phyloP scores from a whole-genome alignment of 305 asterid genomes.

The Solanum hybrid region DNA sequence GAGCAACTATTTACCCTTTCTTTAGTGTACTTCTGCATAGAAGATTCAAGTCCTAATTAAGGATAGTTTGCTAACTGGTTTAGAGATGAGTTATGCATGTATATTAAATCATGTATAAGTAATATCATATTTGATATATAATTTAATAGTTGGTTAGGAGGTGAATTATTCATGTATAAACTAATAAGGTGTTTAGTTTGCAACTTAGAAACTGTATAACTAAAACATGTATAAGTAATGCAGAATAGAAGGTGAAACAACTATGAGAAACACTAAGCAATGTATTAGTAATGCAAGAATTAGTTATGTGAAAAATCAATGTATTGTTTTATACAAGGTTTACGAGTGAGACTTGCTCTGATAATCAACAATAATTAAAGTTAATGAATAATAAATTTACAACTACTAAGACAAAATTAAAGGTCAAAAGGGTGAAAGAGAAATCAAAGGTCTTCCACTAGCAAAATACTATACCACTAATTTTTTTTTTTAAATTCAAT shows the following conservation, averaged over 20 bases:
- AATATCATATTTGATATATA: neutral
- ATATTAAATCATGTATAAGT: neutral
- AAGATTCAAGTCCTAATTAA: neutral
- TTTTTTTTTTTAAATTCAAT: neutral
- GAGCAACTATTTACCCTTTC: neutral
- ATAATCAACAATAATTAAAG: neutral
- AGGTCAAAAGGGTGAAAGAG: neutral
- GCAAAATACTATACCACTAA: neutral
- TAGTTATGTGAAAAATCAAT: neutral
- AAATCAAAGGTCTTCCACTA: neutral
- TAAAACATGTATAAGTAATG: neutral
- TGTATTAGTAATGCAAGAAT: neutral
- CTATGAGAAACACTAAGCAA: neutral
- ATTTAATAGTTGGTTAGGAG: neutral
- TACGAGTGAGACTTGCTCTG: neutral
- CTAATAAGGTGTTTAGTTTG: neutral
- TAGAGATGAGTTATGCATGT: neutral
- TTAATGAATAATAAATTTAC: neutral
- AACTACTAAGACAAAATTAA: neutral
- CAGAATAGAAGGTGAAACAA: neutral
- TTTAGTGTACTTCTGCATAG: neutral
- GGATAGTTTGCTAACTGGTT: neutral
- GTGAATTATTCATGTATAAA: neutral
- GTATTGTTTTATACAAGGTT: neutral
- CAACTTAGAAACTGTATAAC: neutral